Percentiles rank a stretch among this genome's conserved stretches.
These are phyloP conservation scores for Pichia sp. DNA, from an alignment of 1,139 yeast species.

Conservation along the genomic window DNA sequence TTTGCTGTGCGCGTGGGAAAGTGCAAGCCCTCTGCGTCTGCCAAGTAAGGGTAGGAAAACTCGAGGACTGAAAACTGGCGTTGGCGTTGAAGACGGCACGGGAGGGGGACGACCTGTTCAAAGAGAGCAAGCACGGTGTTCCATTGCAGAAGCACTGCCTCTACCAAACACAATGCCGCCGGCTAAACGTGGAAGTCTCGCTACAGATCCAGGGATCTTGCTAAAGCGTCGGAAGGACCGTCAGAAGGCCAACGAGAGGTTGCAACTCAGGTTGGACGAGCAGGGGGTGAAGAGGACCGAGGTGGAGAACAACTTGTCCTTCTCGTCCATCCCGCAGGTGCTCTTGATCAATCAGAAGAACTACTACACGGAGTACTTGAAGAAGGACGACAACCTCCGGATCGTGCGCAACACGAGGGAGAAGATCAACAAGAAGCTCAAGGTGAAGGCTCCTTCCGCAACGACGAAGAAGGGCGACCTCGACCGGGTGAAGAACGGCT, in stretches of 20 bases:
- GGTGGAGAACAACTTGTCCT: constrained; percentile 58
- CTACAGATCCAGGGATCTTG: constrained; percentile 33
- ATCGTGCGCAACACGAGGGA: constrained; percentile 46
- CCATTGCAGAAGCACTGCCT: no score
- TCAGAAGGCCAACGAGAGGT: constrained; percentile 70
- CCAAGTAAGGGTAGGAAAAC: background rate
- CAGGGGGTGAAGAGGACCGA: constrained; percentile 73
- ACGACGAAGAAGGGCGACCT: constrained; percentile 16
- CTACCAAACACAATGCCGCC: constrained; percentile 7
- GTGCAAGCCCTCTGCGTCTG: background rate
- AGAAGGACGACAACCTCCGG: constrained; percentile 77
- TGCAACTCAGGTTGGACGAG: constrained; percentile 64
- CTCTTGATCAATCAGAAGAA: constrained; percentile 88
- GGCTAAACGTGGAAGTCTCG: constrained; percentile 6
- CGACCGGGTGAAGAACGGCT: constrained; percentile 19
- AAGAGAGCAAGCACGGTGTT: background rate
- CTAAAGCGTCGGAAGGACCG: constrained; percentile 71
- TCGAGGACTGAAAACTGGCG: background rate
- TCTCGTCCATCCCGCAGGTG: constrained; percentile 63
- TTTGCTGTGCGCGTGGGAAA: no score
- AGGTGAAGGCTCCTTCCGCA: constrained; percentile 17
- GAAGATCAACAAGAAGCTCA: constrained; percentile 31
- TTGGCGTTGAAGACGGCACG: background rate
- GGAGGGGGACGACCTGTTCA: background rate
- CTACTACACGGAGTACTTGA: constrained; percentile 87